Conservation (phyloP, 2,329 filamentous ascomycete species). For the Canariomyces notabilis region DNA sequence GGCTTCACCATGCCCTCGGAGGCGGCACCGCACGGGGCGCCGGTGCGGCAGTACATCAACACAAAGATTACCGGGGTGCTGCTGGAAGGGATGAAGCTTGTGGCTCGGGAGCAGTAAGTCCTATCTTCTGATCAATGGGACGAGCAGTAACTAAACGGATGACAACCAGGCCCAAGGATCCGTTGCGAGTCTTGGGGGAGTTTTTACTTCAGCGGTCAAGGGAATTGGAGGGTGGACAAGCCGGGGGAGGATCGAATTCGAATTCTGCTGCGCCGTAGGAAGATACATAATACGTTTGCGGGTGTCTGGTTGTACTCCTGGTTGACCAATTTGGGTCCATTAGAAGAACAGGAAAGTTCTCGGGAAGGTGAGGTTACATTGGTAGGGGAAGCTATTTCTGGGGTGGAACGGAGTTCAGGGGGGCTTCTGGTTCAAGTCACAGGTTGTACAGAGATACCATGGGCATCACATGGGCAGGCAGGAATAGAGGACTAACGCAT, state of each 20-base stretch:
- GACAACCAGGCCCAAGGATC: constrained; percentile 55
- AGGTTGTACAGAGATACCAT: constrained; percentile 7
- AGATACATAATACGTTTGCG: background rate
- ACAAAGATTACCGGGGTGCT: constrained; percentile 62
- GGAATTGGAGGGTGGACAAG: constrained; percentile 48
- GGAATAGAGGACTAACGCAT: constrained; percentile 10
- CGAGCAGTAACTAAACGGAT: constrained; percentile 2
- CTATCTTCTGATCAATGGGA: background rate
- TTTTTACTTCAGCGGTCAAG: constrained; percentile 64
- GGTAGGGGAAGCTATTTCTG: background rate
- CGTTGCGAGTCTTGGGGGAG: constrained; percentile 64
- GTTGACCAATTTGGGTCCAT: background rate
- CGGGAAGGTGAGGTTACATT: no score
- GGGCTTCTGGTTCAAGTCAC: background rate
- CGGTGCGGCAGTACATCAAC: constrained; percentile 66
- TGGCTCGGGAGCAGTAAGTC: constrained; percentile 66
- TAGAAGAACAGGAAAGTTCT: background rate
- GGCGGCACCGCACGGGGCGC: constrained; percentile 60
- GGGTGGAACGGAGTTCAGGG: background rate
- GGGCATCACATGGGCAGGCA: background rate
- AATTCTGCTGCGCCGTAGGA: background rate
- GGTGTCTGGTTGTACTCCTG: background rate
- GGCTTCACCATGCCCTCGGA: constrained; percentile 54
- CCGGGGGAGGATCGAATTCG: background rate
- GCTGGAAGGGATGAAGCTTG: constrained; percentile 68